phyloP scores from a whole-genome alignment of 2,329 filamentous ascomycete species.

The Massarina eburnea region DNA sequence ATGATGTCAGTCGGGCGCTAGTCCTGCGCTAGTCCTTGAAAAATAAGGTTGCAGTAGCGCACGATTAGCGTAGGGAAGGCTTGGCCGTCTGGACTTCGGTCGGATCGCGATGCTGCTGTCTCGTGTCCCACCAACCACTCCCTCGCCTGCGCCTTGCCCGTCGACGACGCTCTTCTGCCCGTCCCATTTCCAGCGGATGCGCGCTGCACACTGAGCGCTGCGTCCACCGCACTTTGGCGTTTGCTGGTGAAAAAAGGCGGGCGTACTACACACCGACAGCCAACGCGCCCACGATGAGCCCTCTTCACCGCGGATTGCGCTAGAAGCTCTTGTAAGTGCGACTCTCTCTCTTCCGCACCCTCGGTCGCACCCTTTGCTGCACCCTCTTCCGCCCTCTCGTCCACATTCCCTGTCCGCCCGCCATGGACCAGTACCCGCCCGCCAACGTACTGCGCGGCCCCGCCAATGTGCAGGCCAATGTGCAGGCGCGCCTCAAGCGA shows the following conservation, averaged over 20 bases:
- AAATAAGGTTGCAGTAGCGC: slow-evolving; percentile 29
- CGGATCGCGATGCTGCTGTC: slow-evolving; percentile 24
- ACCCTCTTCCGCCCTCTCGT: not conserved
- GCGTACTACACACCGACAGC: slow-evolving; percentile 13
- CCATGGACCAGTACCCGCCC: not conserved
- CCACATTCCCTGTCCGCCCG: not conserved
- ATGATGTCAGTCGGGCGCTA: slow-evolving; percentile 16
- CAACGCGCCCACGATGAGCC: slow-evolving; percentile 25
- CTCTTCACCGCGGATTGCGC: slow-evolving; percentile 25
- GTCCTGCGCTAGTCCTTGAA: slow-evolving; percentile 16
- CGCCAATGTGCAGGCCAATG: slow-evolving; percentile 7
- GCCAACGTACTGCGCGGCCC: not conserved
- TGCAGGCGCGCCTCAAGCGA: slow-evolving; percentile 20
- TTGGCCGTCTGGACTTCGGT: slow-evolving; percentile 8
- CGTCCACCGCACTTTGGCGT: not conserved
- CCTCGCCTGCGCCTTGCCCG: slow-evolving; percentile 1
- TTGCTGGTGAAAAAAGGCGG: slow-evolving; percentile 1
- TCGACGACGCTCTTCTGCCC: not conserved
- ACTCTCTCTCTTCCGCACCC: slow-evolving; percentile 8
- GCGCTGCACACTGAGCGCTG: not conserved
- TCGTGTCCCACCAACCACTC: slow-evolving; percentile 15
- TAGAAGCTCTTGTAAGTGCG: slow-evolving; percentile 27
- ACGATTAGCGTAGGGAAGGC: slow-evolving; percentile 6
- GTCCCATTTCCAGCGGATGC: not conserved
- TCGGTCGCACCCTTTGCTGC: slow-evolving; percentile 7